Conservation (phyloP, 2,329 filamentous ascomycete genomes). For the Cladosporium sp. region DNA sequence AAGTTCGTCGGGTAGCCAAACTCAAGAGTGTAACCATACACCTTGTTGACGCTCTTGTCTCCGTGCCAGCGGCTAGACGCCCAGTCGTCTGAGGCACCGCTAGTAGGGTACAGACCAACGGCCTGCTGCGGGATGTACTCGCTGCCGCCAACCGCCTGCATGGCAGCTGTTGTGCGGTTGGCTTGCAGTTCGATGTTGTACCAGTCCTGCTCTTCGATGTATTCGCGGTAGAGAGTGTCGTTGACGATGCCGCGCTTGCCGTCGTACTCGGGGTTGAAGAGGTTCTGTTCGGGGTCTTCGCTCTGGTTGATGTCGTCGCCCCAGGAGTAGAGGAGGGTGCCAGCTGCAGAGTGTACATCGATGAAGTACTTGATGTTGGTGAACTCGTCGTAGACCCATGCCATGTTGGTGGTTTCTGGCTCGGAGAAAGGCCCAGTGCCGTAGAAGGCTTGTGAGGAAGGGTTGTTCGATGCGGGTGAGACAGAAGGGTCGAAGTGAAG, state of each 20-base stretch:
- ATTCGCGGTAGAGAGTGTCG: constrained; percentile 56
- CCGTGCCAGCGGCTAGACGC: constrained; percentile 42
- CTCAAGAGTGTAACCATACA: constrained; percentile 45
- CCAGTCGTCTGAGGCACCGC: constrained; percentile 44
- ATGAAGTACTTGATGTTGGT: constrained; percentile 58
- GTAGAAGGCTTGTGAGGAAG: constrained; percentile 53
- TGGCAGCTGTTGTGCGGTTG: constrained; percentile 38
- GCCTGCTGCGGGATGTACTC: constrained; percentile 38
- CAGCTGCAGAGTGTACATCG: constrained; percentile 59
- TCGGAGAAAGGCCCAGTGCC: constrained; percentile 58
- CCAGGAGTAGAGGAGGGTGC: constrained; percentile 59
- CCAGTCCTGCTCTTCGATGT: constrained; percentile 42
- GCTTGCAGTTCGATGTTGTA: constrained; percentile 40
- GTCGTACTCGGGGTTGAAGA: constrained; percentile 56
- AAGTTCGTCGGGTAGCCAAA: constrained; percentile 46
- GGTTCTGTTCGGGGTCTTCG: constrained; percentile 51
- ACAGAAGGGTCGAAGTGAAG: constrained; percentile 48
- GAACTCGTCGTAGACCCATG: constrained; percentile 55
- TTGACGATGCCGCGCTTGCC: constrained; percentile 52
- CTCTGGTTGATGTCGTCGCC: constrained; percentile 58
- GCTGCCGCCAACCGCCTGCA: constrained; percentile 43
- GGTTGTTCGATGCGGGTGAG: constrained; percentile 46
- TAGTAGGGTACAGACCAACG: constrained; percentile 43
- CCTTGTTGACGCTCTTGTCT: constrained; percentile 41
- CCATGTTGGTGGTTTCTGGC: constrained; percentile 58